A percentile compares a stretch with the other conserved stretches of the same genome.
Evolutionary conservation across 495 filamentous ascomycete genomes (phyloP).

Genomic region (Penicillium dipodomyicola): DNA sequence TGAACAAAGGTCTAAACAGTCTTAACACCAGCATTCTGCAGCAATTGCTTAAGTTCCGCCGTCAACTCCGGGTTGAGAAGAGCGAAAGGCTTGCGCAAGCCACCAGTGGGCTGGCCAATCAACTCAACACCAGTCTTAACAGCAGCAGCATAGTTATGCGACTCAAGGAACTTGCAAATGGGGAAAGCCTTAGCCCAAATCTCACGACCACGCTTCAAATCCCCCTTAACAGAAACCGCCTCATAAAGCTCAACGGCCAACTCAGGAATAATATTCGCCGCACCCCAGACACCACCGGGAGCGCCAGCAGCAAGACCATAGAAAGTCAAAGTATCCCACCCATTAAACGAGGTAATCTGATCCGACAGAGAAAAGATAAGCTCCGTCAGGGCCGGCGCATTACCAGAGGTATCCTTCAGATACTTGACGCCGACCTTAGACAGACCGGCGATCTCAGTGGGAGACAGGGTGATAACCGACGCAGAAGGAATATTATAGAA

Average conservation of each 20-base stretch:
- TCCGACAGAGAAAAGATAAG: slow-evolving; percentile 31
- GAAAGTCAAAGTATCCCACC: slow-evolving; percentile 41
- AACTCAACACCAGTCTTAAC: slow-evolving; percentile 40
- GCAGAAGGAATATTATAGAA: slow-evolving; percentile 40
- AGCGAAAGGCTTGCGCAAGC: slow-evolving; percentile 35
- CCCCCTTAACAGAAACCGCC: slow-evolving; percentile 30
- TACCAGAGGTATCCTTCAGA: slow-evolving; percentile 40
- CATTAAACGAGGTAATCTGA: slow-evolving; percentile 36
- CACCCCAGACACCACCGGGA: slow-evolving; percentile 35
- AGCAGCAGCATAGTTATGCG: slow-evolving; percentile 33
- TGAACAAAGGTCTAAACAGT: slow-evolving; percentile 20
- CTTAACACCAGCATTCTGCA: slow-evolving; percentile 34
- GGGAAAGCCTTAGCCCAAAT: slow-evolving; percentile 37
- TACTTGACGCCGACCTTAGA: slow-evolving; percentile 34
- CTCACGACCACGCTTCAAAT: slow-evolving; percentile 31
- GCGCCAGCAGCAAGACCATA: slow-evolving; percentile 36
- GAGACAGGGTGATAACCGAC: slow-evolving; percentile 26
- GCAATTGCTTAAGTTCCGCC: slow-evolving; percentile 30
- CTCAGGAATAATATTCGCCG: slow-evolving; percentile 39
- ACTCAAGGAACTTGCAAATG: slow-evolving; percentile 39
- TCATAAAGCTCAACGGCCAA: slow-evolving; percentile 36
- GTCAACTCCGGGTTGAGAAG: slow-evolving; percentile 24
- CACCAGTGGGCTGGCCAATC: slow-evolving; percentile 32
- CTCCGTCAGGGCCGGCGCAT: slow-evolving; percentile 38
- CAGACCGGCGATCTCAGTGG: slow-evolving; percentile 30